Evolutionary conservation across 2,329 filamentous ascomycete species (phyloP).

Genomic region (Stemphylium lycopersici): DNA sequence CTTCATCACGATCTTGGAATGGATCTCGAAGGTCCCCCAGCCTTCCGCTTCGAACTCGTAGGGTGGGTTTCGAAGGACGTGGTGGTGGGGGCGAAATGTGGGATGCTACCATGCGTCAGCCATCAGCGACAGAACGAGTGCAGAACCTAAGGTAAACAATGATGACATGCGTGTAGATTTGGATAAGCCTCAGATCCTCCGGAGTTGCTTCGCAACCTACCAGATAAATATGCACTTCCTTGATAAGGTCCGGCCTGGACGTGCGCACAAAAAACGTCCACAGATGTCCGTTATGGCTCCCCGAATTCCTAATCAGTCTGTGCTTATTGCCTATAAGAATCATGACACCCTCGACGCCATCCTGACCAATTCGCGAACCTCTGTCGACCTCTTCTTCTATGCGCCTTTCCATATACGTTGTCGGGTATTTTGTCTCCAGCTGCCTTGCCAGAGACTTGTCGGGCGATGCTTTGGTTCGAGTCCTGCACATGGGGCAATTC

Average conservation of each 20-base stretch:
- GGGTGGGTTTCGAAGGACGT: conserved; percentile 46
- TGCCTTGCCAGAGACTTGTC: conserved; percentile 32
- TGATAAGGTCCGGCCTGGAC: conserved; percentile 52
- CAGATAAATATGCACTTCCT: conserved; percentile 51
- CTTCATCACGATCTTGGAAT: conserved; percentile 51
- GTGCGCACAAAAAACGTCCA: conserved; percentile 57
- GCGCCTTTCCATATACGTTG: conserved; percentile 43
- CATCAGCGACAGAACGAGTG: neutral
- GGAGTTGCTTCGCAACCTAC: neutral
- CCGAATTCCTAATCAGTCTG: conserved; percentile 25
- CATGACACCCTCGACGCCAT: conserved; percentile 49
- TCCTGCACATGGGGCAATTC: conserved; percentile 56
- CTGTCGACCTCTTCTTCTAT: conserved; percentile 42
- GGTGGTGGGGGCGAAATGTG: conserved; percentile 49
- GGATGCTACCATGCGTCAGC: conserved; percentile 43
- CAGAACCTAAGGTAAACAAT: neutral
- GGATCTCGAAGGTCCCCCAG: conserved; percentile 53
- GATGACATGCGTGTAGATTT: neutral
- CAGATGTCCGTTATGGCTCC: conserved; percentile 48
- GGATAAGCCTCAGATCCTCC: neutral
- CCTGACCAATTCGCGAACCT: conserved; percentile 28
- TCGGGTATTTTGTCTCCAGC: conserved; percentile 47
- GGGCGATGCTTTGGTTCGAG: conserved; percentile 44
- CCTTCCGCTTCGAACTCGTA: conserved; percentile 51
- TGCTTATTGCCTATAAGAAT: conserved; percentile 55